Evolutionary conservation across 495 filamentous ascomycete genomes (phyloP).

Genomic region (Achaetomiella virescens): DNA sequence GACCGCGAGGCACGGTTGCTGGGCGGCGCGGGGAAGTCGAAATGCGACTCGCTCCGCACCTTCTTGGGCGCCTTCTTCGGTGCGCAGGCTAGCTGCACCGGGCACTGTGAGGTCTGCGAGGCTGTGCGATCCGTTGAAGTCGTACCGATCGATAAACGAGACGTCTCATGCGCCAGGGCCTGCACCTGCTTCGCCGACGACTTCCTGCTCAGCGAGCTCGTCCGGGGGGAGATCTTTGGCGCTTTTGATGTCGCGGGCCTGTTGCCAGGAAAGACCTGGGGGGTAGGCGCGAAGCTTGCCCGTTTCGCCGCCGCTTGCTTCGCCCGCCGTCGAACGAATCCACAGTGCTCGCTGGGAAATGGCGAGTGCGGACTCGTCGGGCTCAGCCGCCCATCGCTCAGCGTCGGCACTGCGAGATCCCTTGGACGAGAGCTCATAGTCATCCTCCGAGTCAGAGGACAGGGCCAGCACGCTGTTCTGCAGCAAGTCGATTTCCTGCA

Average conservation of each 20-base stretch:
- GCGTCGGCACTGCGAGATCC: conserved; percentile 19
- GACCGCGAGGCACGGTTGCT: conserved; percentile 1
- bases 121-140: conserved; percentile 16
- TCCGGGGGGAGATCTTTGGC: conserved; percentile 15
- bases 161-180: conserved; percentile 8
- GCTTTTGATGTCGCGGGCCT: neutral
- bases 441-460: conserved; percentile 45
- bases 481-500: conserved; percentile 40
- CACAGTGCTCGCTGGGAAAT: conserved; percentile 15
- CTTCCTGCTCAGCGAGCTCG: conserved; percentile 18
- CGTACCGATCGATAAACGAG: conserved; percentile 14
- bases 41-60: conserved; percentile 4
- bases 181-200: conserved; percentile 4
- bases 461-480: conserved; percentile 44
- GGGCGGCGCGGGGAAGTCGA: conserved; percentile 28
- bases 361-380: conserved; percentile 27
- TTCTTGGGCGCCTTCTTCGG: conserved; percentile 13
- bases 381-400: conserved; percentile 26
- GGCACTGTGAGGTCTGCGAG: neutral
- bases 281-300: conserved; percentile 19
- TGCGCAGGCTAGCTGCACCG: neutral
- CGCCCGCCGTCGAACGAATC: conserved; percentile 13
- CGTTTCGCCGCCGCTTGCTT: conserved; percentile 20
- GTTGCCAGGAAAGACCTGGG: conserved; percentile 20
- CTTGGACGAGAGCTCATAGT: conserved; percentile 26